A percentile compares a stretch with the other conserved stretches of the same genome.
Conservation (phyloP, 208 protist genomes). For the Giardia duodenalis region DNA sequence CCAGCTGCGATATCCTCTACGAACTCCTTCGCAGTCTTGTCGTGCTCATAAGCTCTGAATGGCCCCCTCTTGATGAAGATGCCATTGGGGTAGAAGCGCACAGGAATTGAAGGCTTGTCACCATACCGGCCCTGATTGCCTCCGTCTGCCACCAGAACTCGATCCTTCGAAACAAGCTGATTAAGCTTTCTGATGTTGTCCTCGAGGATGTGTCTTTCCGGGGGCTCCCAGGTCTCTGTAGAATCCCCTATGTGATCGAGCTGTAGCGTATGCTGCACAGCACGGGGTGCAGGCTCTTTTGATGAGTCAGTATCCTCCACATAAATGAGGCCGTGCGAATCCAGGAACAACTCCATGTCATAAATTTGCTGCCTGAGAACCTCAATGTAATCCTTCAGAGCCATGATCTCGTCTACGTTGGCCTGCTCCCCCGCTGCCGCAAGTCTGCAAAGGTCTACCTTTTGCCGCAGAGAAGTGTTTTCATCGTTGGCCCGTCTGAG, state of each 20-base stretch:
- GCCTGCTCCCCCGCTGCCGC: not conserved
- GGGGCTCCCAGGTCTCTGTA: not conserved
- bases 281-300: too few species aligned
- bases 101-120: not conserved
- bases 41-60: not conserved
- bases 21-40: not conserved
- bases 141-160: not conserved
- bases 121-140: not conserved
- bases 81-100: not conserved
- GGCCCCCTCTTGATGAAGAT: conserved; percentile 22
- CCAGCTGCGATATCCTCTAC: conserved; percentile 9
- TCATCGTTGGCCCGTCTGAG: not conserved
- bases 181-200: not conserved
- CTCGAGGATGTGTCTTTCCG: not conserved
- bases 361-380: not conserved
- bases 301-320: not conserved
- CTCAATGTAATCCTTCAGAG: not conserved
- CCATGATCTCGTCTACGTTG: not conserved
- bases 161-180: not conserved
- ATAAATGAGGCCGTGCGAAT: not conserved
- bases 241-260: not conserved
- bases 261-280: too few species aligned
- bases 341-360: not conserved
- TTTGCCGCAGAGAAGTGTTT: not conserved
- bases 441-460: not conserved